Conservation (phyloP, 257 asterid species). For the Penstemon newberryi region DNA sequence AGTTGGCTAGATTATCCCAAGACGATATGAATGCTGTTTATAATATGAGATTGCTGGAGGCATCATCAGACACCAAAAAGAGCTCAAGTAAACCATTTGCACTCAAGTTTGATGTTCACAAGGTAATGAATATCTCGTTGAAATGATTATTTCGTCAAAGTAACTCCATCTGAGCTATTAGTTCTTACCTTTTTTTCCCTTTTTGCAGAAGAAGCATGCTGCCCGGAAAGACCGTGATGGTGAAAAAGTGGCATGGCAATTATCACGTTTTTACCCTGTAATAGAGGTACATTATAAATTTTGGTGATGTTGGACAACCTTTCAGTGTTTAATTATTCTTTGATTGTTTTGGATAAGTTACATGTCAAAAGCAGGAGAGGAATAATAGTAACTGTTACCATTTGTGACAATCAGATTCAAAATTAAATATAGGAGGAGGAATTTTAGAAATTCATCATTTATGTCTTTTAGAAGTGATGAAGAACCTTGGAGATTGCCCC, state of each 20-base stretch:
- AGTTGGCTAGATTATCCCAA: slow-evolving; percentile 83
- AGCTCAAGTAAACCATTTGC: slow-evolving; percentile 71
- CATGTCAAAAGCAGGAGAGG: slow-evolving; percentile 21
- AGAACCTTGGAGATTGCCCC: neutral
- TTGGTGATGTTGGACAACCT: slow-evolving; percentile 22
- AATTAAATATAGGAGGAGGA: neutral
- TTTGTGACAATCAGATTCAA: slow-evolving; percentile 5
- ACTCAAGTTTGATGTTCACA: slow-evolving; percentile 85
- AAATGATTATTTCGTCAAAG: slow-evolving; percentile 22
- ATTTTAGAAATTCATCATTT: slow-evolving; percentile 1
- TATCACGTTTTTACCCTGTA: slow-evolving; percentile 94
- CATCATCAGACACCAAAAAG: slow-evolving; percentile 69
- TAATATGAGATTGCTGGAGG: slow-evolving; percentile 90
- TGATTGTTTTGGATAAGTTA: slow-evolving; percentile 23
- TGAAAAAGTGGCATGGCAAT: slow-evolving; percentile 78
- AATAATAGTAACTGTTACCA: slow-evolving; percentile 2
- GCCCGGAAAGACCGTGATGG: slow-evolving; percentile 87
- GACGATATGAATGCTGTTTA: slow-evolving; percentile 90
- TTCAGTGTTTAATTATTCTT: slow-evolving; percentile 8
- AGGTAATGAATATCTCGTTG: slow-evolving; percentile 50
- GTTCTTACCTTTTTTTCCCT: slow-evolving; percentile 20
- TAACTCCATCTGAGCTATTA: slow-evolving; percentile 20
- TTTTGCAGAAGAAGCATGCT: slow-evolving; percentile 77
- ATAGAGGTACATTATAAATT: slow-evolving; percentile 63
- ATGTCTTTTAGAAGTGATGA: slow-evolving; percentile 13